phyloP scores from a whole-genome alignment of 495 filamentous ascomycete species.

The Pseudoneurospora amorphoporcata region DNA sequence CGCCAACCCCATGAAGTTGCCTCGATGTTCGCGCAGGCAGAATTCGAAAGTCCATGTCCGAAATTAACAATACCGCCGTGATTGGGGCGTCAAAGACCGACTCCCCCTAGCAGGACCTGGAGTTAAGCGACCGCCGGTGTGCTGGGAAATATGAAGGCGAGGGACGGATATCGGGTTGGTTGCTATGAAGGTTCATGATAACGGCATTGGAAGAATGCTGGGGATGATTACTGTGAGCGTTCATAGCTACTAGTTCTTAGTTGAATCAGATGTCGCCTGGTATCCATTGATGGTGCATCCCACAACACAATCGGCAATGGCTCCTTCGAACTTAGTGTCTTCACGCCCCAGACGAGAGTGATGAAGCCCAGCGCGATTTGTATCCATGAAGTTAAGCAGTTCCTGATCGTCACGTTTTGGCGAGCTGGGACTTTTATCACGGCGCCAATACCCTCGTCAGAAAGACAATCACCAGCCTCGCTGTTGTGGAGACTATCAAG shows the following conservation, averaged over 20 bases:
- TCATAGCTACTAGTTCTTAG: background rate
- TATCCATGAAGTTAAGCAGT: background rate
- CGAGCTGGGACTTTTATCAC: background rate
- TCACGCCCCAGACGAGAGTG: background rate
- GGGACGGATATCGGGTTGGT: background rate
- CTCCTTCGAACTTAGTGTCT: background rate
- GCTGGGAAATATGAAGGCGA: background rate
- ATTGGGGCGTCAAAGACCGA: background rate
- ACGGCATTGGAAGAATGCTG: background rate
- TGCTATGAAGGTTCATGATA: background rate
- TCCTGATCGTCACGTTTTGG: background rate
- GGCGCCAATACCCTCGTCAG: background rate
- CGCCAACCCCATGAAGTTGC: background rate
- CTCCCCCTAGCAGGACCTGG: background rate
- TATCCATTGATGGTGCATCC: background rate
- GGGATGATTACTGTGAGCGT: background rate
- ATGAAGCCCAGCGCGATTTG: background rate
- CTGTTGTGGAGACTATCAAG: background rate
- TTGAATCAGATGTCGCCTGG: background rate
- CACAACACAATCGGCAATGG: background rate
- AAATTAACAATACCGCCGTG: background rate
- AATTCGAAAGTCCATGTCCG: background rate
- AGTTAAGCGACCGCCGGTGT: background rate
- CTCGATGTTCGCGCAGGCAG: background rate
- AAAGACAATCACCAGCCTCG: background rate